Evolutionary conservation across 768 basidiomycete genomes (phyloP).

Genomic region (Amanita phalloides): DNA sequence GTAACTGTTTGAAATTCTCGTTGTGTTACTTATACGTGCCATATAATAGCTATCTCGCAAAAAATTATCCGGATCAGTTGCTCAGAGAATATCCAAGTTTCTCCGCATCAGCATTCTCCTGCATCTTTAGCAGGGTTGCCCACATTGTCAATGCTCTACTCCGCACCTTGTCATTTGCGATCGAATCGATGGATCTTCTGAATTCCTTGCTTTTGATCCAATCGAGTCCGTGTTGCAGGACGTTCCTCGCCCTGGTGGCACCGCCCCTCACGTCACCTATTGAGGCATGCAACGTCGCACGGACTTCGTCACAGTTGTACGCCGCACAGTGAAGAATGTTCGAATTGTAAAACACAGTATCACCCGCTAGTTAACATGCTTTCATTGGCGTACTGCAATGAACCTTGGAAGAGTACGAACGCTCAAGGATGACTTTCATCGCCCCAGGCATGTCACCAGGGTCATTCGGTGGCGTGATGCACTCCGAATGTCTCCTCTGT

Average conservation of each 20-base stretch:
- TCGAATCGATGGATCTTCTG: slow-evolving; percentile 27
- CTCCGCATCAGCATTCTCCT: slow-evolving; percentile 22
- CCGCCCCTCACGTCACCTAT: slow-evolving; percentile 59
- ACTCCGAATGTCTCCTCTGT: slow-evolving; percentile 47
- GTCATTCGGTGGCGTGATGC: slow-evolving; percentile 36
- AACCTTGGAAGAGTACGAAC: slow-evolving; percentile 23
- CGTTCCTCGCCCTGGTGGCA: slow-evolving; percentile 50
- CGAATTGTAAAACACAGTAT: slow-evolving; percentile 73
- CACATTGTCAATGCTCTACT: slow-evolving; percentile 42
- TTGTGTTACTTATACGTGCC: slow-evolving; percentile 1
- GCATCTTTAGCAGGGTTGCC: slow-evolving; percentile 44
- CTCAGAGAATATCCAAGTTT: slow-evolving; percentile 47
- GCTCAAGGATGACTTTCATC: slow-evolving; percentile 40
- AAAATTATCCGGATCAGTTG: slow-evolving; percentile 10
- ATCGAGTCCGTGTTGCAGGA: slow-evolving; percentile 61
- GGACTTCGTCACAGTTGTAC: slow-evolving; percentile 36
- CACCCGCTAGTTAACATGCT: slow-evolving; percentile 36
- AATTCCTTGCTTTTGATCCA: slow-evolving; percentile 59
- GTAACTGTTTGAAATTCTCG: not conserved
- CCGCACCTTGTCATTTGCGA: not conserved
- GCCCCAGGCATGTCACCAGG: slow-evolving; percentile 66
- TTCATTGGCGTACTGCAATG: not conserved
- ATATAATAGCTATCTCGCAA: not conserved
- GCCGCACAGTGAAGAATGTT: slow-evolving; percentile 70
- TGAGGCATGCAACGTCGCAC: slow-evolving; percentile 62